Conservation (phyloP, 1,284 basidiomycete species). For the Pyrrhoderma noxium region DNA sequence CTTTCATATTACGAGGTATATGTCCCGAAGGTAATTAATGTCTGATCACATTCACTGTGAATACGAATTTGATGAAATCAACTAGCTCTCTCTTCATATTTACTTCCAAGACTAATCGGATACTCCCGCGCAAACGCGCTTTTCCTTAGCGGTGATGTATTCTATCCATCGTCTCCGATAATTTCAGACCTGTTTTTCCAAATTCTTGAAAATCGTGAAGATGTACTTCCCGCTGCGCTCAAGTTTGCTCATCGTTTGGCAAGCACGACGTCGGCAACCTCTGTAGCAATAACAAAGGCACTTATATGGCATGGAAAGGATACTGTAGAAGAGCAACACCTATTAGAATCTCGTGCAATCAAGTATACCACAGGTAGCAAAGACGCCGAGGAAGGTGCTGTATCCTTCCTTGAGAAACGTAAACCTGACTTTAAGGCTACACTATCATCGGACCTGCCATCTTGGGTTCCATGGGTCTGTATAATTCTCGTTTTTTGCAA, state of each 20-base stretch:
- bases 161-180: slow-evolving; percentile 38
- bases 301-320: slow-evolving; percentile 43
- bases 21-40: slow-evolving; percentile 38
- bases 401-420: slow-evolving; percentile 42
- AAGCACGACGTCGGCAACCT: slow-evolving; percentile 41
- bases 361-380: slow-evolving; percentile 30
- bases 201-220: slow-evolving; percentile 40
- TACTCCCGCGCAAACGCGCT: slow-evolving; percentile 43
- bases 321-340: slow-evolving; percentile 45
- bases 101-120: slow-evolving; percentile 47
- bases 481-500: not conserved
- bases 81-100: slow-evolving; percentile 46
- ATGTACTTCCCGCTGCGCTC: slow-evolving; percentile 45
- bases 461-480: slow-evolving; percentile 47
- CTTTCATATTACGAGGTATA: slow-evolving; percentile 50
- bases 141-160: slow-evolving; percentile 41
- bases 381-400: slow-evolving; percentile 43
- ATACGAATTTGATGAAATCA: not conserved
- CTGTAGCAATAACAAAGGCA: slow-evolving; percentile 44
- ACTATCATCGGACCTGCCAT: slow-evolving; percentile 32
- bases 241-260: slow-evolving; percentile 46
- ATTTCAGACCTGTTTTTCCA: slow-evolving; percentile 40
- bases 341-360: slow-evolving; percentile 45
- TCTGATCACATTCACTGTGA: not conserved
- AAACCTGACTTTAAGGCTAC: slow-evolving; percentile 38